Evolutionary conservation across 495 filamentous ascomycete genomes (phyloP).

Genomic region (Hapsidospora chrysogenum): DNA sequence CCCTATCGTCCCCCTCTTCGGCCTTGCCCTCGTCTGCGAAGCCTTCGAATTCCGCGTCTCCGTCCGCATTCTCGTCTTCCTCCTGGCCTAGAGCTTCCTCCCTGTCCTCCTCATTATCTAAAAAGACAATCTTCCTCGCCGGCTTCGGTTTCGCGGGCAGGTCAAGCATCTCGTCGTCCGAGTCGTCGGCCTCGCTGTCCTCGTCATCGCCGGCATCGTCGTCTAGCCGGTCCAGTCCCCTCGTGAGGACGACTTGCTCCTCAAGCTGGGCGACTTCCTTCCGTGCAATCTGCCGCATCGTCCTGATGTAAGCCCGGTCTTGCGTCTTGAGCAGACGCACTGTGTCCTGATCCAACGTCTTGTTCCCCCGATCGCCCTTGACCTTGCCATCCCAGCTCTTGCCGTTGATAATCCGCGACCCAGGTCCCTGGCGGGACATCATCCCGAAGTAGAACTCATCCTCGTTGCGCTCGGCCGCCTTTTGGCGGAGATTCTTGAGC

Average conservation of each 20-base stretch:
- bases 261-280: slow-evolving; percentile 26
- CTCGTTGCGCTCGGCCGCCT: slow-evolving; percentile 75
- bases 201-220: slow-evolving; percentile 11
- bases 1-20: slow-evolving; percentile 29
- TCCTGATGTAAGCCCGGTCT: slow-evolving; percentile 76
- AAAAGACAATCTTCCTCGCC: slow-evolving; percentile 25
- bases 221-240: slow-evolving; percentile 10
- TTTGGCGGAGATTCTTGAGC: slow-evolving; percentile 59
- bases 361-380: slow-evolving; percentile 47
- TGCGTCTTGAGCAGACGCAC: slow-evolving; percentile 91
- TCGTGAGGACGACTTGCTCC: slow-evolving; percentile 21
- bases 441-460: slow-evolving; percentile 96
- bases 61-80: slow-evolving; percentile 28
- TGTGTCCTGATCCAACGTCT: slow-evolving; percentile 44
- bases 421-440: slow-evolving; percentile 39
- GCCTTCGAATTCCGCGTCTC: slow-evolving; percentile 18
- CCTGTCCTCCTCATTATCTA: slow-evolving; percentile 17
- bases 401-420: slow-evolving; percentile 18
- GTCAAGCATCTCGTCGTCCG: slow-evolving; percentile 10
- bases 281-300: slow-evolving; percentile 31
- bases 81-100: slow-evolving; percentile 20
- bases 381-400: slow-evolving; percentile 29
- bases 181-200: slow-evolving; percentile 11
- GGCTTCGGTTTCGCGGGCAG: slow-evolving; percentile 8
- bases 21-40: slow-evolving; percentile 11